These are phyloP conservation scores for Serendipita vermifera DNA, from an alignment of 768 basidiomycete species.

Conservation along the genomic window DNA sequence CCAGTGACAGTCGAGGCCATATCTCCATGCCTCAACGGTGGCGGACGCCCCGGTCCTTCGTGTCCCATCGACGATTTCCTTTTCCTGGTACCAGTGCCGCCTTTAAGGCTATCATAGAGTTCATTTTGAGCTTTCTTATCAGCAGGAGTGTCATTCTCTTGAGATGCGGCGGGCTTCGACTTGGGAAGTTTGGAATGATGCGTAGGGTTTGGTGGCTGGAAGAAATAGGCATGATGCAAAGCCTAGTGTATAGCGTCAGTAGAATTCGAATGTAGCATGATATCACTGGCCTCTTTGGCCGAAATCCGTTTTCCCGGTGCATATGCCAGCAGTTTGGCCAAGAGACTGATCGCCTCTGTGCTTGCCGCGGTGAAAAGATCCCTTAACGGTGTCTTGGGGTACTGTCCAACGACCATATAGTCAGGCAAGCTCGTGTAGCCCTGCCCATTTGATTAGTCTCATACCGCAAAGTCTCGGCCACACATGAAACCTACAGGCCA, in stretches of 20 bases:
- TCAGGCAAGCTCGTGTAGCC: conserved; percentile 85
- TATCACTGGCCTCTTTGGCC: conserved; percentile 55
- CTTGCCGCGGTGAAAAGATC: conserved; percentile 87
- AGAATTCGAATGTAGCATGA: not conserved
- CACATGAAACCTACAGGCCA: conserved; percentile 63
- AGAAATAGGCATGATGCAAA: conserved; percentile 78
- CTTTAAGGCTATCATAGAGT: not conserved
- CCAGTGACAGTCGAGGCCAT: too few relatives aligned
- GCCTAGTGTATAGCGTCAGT: conserved; percentile 40
- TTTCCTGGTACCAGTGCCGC: not conserved
- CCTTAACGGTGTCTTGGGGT: conserved; percentile 68
- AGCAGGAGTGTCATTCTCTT: not conserved
- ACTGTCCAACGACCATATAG: conserved; percentile 75
- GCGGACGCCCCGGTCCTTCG: not conserved
- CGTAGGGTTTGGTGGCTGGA: conserved; percentile 71
- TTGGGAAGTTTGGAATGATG: conserved; percentile 84
- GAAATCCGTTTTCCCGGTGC: conserved; percentile 75
- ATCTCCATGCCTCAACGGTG: not conserved
- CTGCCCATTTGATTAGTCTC: conserved; percentile 27
- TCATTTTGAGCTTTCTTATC: not conserved
- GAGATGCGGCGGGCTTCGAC: not conserved
- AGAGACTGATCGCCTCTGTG: conserved; percentile 69
- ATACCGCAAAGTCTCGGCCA: not conserved
- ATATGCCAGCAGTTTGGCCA: conserved; percentile 65
- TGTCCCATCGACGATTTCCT: conserved; percentile 1